Evolutionary conservation across 495 filamentous ascomycete genomes (phyloP).

Genomic region (Aspergillus avenaceus): DNA sequence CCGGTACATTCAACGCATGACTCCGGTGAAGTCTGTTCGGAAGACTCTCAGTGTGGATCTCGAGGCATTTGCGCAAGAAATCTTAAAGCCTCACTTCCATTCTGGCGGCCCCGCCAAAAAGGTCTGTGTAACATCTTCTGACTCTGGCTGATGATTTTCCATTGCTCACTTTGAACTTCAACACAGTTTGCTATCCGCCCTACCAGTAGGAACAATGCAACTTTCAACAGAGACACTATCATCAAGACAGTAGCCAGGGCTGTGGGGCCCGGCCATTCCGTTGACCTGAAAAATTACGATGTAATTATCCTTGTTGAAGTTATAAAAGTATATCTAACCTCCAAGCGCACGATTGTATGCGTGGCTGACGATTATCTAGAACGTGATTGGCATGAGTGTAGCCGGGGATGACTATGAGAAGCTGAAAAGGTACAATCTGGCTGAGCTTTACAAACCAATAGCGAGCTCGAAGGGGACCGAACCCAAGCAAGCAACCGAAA

Average conservation of each 20-base stretch:
- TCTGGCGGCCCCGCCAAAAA: slow-evolving; percentile 43
- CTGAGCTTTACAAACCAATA: slow-evolving; percentile 56
- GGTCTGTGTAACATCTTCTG: slow-evolving; percentile 30
- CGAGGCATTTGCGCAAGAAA: slow-evolving; percentile 63
- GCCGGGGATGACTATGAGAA: slow-evolving; percentile 64
- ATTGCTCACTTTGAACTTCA: background rate
- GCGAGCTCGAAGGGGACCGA: slow-evolving; percentile 18
- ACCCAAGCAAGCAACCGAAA: slow-evolving; percentile 5
- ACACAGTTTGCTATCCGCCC: slow-evolving; percentile 86
- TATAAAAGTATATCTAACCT: slow-evolving; percentile 63
- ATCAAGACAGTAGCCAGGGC: slow-evolving; percentile 74
- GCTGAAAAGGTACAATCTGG: slow-evolving; percentile 68
- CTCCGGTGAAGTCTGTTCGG: slow-evolving; percentile 68
- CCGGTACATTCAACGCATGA: slow-evolving; percentile 79
- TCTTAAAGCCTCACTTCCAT: slow-evolving; percentile 72
- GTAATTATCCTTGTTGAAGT: slow-evolving; percentile 83
- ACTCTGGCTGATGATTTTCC: background rate
- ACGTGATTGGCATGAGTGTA: slow-evolving; percentile 75
- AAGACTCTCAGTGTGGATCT: slow-evolving; percentile 78
- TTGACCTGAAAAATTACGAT: slow-evolving; percentile 79
- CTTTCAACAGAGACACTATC: slow-evolving; percentile 66
- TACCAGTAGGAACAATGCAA: slow-evolving; percentile 71
- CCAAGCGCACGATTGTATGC: background rate
- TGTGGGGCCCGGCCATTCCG: slow-evolving; percentile 68
- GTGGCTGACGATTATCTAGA: slow-evolving; percentile 42